Evolutionary conservation across 75 land plant species (phyloP), one percentile per base, ranked within the genome.

Genomic region (Azolla pinnata): DNA sequence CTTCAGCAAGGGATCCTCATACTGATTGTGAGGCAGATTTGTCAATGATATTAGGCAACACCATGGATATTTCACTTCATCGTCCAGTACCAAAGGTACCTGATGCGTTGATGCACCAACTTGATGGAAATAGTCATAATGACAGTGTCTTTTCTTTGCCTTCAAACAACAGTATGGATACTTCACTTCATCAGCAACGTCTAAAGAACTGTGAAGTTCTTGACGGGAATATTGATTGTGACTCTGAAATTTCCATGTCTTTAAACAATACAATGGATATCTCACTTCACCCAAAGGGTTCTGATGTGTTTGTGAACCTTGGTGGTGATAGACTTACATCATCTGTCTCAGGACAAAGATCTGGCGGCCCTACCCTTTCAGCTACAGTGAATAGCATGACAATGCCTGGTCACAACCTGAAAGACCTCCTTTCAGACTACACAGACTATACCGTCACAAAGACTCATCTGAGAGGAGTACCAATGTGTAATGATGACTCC

Each of bases 361-460:
- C 51, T 12, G 51, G 3, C 3, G 51, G 19, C 19, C 14, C 51
- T 4, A 17, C 18, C 18, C 21, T 48, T 48, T 48, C 51, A 8
- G 51, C 18, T 8, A 20, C 4, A 3, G 21, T 8, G 4, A 48
- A 8, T 48, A 4, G 21, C 19, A 48, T 8, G 4, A 48, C 51
- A 8, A 18, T 48, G 3, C 18, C 51, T 48, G 18, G 9, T 20
- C 18, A 20, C 51, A 48, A 48, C 51, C 18, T 48, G 4, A 48
- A 48, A 8, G 51, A 48, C 51, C 14, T 48, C 18, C 7, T 48
- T 17, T 7, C 21, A 3, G 51, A 48, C 21, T 20, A 48, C 21
- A 18, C 51, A 12, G 51, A 48, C 51, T 48, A 48, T 20, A 48
- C 51, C 9, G 21, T 48, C 21, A 48, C 51, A 48, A 14, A 48